Evolutionary conservation across 345 rosid genomes (phyloP).

Genomic region (Durio zibethinus): DNA sequence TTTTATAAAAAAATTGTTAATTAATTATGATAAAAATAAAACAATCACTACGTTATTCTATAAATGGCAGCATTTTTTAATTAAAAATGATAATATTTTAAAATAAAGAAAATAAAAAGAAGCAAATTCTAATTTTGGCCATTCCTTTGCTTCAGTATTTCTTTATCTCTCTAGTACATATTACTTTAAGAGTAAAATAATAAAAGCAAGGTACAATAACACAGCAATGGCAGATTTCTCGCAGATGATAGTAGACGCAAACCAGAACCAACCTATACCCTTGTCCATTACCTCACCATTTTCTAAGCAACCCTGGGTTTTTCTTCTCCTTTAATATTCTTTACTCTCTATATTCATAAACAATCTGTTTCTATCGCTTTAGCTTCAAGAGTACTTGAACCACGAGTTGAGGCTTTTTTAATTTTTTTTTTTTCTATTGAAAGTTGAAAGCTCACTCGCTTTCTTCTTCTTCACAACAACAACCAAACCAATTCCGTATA

Average conservation of each 20-base stretch:
- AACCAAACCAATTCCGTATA: not conserved
- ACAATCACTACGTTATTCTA: too few species aligned
- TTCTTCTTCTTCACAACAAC: conserved; percentile 9
- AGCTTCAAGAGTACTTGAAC: conserved; percentile 37
- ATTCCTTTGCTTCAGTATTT: too few species aligned
- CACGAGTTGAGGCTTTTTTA: conserved; percentile 20
- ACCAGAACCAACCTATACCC: not conserved
- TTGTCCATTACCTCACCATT: not conserved
- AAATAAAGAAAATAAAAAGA: too few species aligned
- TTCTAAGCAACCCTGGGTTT: not conserved
- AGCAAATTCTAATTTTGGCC: too few species aligned
- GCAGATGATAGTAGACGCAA: not conserved
- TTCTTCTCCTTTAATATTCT: too few species aligned
- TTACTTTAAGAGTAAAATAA: not conserved
- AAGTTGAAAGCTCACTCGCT: not conserved
- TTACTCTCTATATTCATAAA: not conserved
- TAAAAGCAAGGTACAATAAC: not conserved
- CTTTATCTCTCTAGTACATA: not conserved
- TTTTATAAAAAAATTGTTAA: too few species aligned
- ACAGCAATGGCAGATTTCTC: not conserved
- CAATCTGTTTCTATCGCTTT: conserved; percentile 14
- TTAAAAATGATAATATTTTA: too few species aligned
- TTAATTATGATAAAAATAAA: too few species aligned
- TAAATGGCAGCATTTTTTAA: too few species aligned
- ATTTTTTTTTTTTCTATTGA: not conserved